Evolutionary conservation across 2,329 filamentous ascomycete species (phyloP).

Genomic region (Cercospora sp.): DNA sequence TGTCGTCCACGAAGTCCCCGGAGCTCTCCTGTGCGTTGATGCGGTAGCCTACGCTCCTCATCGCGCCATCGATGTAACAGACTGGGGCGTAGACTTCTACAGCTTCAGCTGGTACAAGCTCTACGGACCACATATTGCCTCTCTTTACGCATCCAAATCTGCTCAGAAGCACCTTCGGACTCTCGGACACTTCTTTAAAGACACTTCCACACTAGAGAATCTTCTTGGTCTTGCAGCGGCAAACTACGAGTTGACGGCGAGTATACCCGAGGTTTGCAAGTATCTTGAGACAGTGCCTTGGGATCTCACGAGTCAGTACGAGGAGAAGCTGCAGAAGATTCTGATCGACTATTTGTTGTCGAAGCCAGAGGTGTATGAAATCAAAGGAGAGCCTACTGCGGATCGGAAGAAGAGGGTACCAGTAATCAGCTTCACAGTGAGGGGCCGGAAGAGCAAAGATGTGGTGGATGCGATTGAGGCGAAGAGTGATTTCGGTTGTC

Average conservation of each 20-base stretch:
- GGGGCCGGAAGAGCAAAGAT: constrained; percentile 56
- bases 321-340: constrained; percentile 59
- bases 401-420: constrained; percentile 57
- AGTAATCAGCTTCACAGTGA: constrained; percentile 66
- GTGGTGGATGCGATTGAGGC: constrained; percentile 64
- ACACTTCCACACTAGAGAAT: constrained; percentile 57
- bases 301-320: constrained; percentile 58
- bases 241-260: constrained; percentile 68
- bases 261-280: constrained; percentile 60
- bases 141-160: constrained; percentile 63
- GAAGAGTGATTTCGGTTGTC: constrained; percentile 59
- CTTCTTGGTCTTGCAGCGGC: constrained; percentile 68
- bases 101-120: constrained; percentile 82
- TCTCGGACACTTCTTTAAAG: constrained; percentile 69
- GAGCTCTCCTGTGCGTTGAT: constrained; percentile 69
- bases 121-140: constrained; percentile 72
- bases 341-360: constrained; percentile 61
- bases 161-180: constrained; percentile 59
- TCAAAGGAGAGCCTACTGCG: constrained; percentile 58
- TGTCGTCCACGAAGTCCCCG: constrained; percentile 53
- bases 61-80: constrained; percentile 66
- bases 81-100: constrained; percentile 72
- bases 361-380: constrained; percentile 52
- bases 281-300: constrained; percentile 54
- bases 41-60: constrained; percentile 77